Evolutionary conservation across 768 basidiomycete species (phyloP).

Genomic region (Naganishia antarctica): DNA sequence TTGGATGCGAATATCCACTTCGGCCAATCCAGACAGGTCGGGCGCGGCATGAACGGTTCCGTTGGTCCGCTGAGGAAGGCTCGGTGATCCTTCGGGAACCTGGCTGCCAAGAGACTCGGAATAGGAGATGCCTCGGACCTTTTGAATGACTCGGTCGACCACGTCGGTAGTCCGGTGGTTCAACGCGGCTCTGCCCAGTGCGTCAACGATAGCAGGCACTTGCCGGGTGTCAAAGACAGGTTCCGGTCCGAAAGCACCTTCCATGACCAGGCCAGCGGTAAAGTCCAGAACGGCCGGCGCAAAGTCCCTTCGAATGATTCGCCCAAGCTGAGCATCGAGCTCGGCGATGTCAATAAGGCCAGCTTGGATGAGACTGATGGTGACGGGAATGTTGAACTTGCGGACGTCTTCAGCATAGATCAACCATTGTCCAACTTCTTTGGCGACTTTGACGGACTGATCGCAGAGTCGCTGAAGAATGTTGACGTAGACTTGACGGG

Average conservation of each 20-base stretch:
- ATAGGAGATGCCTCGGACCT: neutral
- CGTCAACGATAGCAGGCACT: constrained; percentile 73
- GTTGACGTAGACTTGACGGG: constrained; percentile 86
- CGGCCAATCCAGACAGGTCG: constrained; percentile 7
- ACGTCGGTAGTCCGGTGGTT: constrained; percentile 63
- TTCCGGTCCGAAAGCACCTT: constrained; percentile 74
- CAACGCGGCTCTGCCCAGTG: constrained; percentile 68
- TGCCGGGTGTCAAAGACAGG: constrained; percentile 70
- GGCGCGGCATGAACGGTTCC: constrained; percentile 23
- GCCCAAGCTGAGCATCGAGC: constrained; percentile 85
- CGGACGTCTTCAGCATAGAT: constrained; percentile 95
- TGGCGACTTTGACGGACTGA: constrained; percentile 83
- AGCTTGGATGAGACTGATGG: constrained; percentile 77
- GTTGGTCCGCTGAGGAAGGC: constrained; percentile 6
- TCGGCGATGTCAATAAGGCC: constrained; percentile 70
- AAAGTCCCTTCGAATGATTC: constrained; percentile 71
- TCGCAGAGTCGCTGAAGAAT: constrained; percentile 84
- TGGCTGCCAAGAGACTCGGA: neutral
- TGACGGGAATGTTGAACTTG: constrained; percentile 93
- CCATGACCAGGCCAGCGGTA: constrained; percentile 73
- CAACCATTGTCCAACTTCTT: constrained; percentile 95
- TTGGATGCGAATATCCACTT: constrained; percentile 17
- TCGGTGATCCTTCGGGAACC: constrained; percentile 1
- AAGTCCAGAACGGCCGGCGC: constrained; percentile 73
- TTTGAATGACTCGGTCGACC: constrained; percentile 9